Evolutionary conservation across 1,284 basidiomycete genomes (phyloP).

Genomic region (Psilocybe mexicana): DNA sequence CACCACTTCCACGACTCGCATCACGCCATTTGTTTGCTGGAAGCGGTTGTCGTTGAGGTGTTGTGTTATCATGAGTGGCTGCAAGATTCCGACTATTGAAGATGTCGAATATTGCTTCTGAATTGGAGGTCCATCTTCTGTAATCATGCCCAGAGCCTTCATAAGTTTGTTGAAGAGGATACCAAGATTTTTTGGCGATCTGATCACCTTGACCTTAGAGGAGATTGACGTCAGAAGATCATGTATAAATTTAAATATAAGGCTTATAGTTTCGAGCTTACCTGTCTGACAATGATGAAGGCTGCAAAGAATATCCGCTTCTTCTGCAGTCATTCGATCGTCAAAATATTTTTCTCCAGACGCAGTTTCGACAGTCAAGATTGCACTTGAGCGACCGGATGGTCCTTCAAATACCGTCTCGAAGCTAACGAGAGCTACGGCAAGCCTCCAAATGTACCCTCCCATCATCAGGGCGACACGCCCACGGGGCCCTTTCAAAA

Average conservation of each 20-base stretch:
- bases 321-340: background rate
- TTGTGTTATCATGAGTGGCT: background rate
- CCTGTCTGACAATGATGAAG: background rate
- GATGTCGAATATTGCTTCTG: background rate
- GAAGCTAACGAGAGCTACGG: background rate
- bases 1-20: background rate
- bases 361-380: background rate
- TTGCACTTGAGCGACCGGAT: background rate
- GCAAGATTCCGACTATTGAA: background rate
- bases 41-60: background rate
- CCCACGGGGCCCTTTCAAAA: background rate
- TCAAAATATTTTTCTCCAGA: background rate
- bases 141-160: background rate
- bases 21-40: background rate
- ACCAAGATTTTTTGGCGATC: constrained; percentile 1
- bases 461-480: constrained; percentile 4
- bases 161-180: background rate
- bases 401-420: background rate
- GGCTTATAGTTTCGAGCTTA: background rate
- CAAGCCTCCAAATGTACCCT: constrained; percentile 2
- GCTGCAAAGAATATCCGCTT: background rate
- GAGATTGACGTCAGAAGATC: background rate
- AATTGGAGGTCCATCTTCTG: constrained; percentile 3
- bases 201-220: constrained; percentile 3
- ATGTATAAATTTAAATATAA: background rate